Evolutionary conservation across 2,329 filamentous ascomycete species (phyloP).

Genomic region (Arthrobotrys pseudoclavata): DNA sequence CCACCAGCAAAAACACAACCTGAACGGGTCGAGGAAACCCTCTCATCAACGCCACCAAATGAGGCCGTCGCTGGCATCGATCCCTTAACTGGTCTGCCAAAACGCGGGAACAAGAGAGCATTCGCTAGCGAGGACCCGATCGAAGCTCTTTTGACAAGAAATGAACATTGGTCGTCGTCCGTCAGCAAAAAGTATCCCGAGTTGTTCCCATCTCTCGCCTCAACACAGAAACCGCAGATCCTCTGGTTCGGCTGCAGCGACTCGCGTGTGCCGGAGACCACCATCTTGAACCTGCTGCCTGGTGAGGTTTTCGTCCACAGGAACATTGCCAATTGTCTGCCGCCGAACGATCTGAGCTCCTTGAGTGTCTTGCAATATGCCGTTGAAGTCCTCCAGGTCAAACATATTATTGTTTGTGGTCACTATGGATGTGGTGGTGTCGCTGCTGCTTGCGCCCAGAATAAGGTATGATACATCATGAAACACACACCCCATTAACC

Average conservation of each 20-base stretch:
- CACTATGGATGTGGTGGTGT: conserved; percentile 79
- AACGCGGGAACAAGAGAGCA: conserved; percentile 44
- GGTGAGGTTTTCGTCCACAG: conserved; percentile 91
- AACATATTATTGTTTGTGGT: conserved; percentile 79
- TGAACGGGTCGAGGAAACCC: background rate
- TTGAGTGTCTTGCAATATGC: conserved; percentile 84
- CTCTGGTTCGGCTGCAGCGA: conserved; percentile 91
- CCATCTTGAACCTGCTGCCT: conserved; percentile 80
- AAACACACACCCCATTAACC: background rate
- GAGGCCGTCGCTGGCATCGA: conserved; percentile 8
- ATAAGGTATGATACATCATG: conserved; percentile 53
- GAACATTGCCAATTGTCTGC: conserved; percentile 89
- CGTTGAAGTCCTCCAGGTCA: conserved; percentile 78
- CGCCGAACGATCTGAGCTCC: conserved; percentile 80
- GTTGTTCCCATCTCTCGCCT: conserved; percentile 62
- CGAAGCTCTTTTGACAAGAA: conserved; percentile 61
- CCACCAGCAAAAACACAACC: background rate
- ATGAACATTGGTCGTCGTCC: conserved; percentile 62
- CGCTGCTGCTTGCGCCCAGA: conserved; percentile 71
- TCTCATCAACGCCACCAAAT: conserved; percentile 26
- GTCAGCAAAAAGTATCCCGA: conserved; percentile 62
- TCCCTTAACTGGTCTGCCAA: conserved; percentile 25
- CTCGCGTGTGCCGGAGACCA: conserved; percentile 86
- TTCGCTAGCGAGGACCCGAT: conserved; percentile 62
- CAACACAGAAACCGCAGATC: conserved; percentile 68